Evolutionary conservation across 805 yeast genomes (phyloP), one percentile per base, ranked within the genome.

Genomic region (Pichia gijzeniarum): DNA sequence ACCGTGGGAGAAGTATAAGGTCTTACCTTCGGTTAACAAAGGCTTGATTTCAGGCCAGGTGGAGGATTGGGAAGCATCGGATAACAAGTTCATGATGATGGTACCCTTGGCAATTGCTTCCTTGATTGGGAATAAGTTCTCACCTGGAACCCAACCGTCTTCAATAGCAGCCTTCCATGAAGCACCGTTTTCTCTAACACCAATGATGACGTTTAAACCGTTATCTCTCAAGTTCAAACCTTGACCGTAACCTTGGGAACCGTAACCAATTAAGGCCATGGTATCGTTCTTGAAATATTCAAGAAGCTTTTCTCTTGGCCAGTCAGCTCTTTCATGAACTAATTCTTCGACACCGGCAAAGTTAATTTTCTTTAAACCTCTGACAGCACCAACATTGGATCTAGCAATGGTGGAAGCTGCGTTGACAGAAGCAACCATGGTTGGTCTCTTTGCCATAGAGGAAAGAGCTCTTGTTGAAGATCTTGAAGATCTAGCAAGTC

Each of bases 81-180:
- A 90, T 64, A 93, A 80, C 74, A 93, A 79, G 85, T 93, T 91
- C 98, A 93, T 91, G 71, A 93, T 74, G 70, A 81, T 81, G 63
- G 96, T 84, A 78, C 99, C 99, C 70, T 77, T 84, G 62, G 68
- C 59, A 68, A 93, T 82, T 61, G 99, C 99, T 76, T 91, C 98
- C 58, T 78, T 77, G 57, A 93, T 96, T 56, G 84, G 90, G 71
- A 93, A 93, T 70, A 93, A 80, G 81, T 85, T 93, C 79, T 91
- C 87, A 70, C 99, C 99, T 71, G 97, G 96, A 60, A 93, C 96
- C 99, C 99, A 93, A 63, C 99, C 99, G 71, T 93, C 99, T 74
- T 93, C 99, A 61, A 88, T 74, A 65, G 99, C 99, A 60, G 96
- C 95, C 77, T 91, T 91, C 99, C 99, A 93, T 48, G 98, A 93